Conservation (phyloP, 768 basidiomycete genomes). For the Pholiota molesta region DNA sequence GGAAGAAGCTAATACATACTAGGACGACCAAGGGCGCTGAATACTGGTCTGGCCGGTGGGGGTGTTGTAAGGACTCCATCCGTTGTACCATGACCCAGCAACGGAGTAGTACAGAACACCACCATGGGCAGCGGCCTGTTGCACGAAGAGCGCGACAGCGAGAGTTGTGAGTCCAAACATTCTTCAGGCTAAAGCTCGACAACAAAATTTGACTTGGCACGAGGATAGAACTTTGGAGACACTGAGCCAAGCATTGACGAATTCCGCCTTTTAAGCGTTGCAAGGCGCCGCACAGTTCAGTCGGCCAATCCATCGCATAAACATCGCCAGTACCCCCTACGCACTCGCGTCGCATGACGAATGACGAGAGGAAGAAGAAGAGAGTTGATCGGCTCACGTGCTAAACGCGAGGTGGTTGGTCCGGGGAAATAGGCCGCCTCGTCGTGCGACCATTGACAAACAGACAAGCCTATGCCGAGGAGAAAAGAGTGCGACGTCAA, state of each 20-base stretch:
- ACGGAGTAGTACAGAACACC: slow-evolving; percentile 46
- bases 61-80: slow-evolving; percentile 46
- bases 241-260: slow-evolving; percentile 13
- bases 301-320: slow-evolving; percentile 21
- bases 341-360: slow-evolving; percentile 13
- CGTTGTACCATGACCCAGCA: slow-evolving; percentile 40
- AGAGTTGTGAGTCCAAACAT: slow-evolving; percentile 35
- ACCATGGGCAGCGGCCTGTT: slow-evolving; percentile 41
- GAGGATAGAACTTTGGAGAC: slow-evolving; percentile 10
- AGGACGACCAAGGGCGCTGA: slow-evolving; percentile 46
- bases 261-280: slow-evolving; percentile 21
- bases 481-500: background rate
- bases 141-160: slow-evolving; percentile 32
- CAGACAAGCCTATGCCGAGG: background rate
- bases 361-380: background rate
- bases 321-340: slow-evolving; percentile 17
- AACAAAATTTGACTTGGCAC: slow-evolving; percentile 13
- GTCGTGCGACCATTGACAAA: background rate
- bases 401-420: slow-evolving; percentile 7
- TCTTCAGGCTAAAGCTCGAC: slow-evolving; percentile 7
- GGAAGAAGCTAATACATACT: slow-evolving; percentile 30
- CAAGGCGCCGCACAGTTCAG: slow-evolving; percentile 6
- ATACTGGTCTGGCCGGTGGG: slow-evolving; percentile 44
- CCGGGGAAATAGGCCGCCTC: slow-evolving; percentile 4
- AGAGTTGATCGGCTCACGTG: slow-evolving; percentile 7